phyloP scores from a whole-genome alignment of 371 early-diverging fungal species.

The Mycotypha africana region DNA sequence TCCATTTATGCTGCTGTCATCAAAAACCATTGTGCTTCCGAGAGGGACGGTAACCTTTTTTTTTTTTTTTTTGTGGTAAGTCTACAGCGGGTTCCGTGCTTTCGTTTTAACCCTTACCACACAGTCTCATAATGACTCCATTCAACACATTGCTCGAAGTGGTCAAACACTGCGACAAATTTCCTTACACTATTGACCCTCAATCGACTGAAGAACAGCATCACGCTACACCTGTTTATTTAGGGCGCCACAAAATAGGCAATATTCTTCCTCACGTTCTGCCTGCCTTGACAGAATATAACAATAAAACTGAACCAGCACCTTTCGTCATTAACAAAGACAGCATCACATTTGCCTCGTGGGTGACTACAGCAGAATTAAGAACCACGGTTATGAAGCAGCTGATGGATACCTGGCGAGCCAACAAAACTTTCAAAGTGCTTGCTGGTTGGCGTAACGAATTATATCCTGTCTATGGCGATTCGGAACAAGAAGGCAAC shows the following conservation, averaged over 20 bases:
- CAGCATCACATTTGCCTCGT: slow-evolving; percentile 16
- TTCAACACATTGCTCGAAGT: slow-evolving; percentile 19
- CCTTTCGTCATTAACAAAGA: slow-evolving; percentile 30
- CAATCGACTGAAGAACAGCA: not conserved
- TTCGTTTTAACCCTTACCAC: too few species aligned
- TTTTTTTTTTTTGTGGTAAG: too few species aligned
- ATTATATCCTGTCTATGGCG: slow-evolving; percentile 74
- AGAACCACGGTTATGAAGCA: slow-evolving; percentile 30
- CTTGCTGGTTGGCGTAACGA: slow-evolving; percentile 55
- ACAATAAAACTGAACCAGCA: not conserved
- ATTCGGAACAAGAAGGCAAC: slow-evolving; percentile 20
- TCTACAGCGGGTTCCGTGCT: too few species aligned
- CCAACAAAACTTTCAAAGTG: slow-evolving; percentile 19
- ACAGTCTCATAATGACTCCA: slow-evolving; percentile 1
- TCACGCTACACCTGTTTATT: slow-evolving; percentile 19
- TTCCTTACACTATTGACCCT: slow-evolving; percentile 23
- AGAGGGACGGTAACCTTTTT: too few species aligned
- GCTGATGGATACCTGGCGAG: slow-evolving; percentile 40
- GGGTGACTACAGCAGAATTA: slow-evolving; percentile 28
- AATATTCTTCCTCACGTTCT: slow-evolving; percentile 28
- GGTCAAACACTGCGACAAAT: slow-evolving; percentile 38
- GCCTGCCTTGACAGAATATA: slow-evolving; percentile 23
- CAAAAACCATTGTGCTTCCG: too few species aligned
- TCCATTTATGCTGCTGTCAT: too few species aligned
- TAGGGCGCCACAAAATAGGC: slow-evolving; percentile 31